Conservation (phyloP, 164 flowering plant species). For the Tetracentron sinense region DNA sequence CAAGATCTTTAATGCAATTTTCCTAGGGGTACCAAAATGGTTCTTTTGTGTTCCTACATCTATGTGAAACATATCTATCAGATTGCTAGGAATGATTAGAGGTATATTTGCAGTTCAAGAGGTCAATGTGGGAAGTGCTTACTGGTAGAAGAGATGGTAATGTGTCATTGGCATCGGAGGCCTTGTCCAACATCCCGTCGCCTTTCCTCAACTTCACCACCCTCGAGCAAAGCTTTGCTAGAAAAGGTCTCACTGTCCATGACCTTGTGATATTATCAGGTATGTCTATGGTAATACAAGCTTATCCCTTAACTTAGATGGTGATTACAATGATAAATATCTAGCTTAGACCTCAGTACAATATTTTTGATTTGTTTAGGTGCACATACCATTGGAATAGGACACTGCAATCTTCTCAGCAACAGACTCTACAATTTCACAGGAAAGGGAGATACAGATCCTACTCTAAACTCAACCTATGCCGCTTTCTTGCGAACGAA, state of each 20-base stretch:
- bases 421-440: slow-evolving; percentile 61
- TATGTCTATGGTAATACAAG: too few relatives aligned
- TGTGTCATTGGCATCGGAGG: slow-evolving; percentile 42
- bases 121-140: slow-evolving; percentile 43
- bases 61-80: too few relatives aligned
- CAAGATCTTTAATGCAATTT: too few relatives aligned
- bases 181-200: slow-evolving; percentile 33
- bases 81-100: background rate
- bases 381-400: slow-evolving; percentile 52
- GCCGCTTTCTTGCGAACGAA: slow-evolving; percentile 31
- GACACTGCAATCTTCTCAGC: slow-evolving; percentile 38
- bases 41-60: too few relatives aligned
- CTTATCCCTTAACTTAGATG: too few relatives aligned
- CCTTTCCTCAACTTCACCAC: slow-evolving; percentile 33
- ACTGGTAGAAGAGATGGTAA: slow-evolving; percentile 64
- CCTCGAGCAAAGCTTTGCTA: slow-evolving; percentile 30
- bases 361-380: slow-evolving; percentile 14
- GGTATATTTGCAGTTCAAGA: slow-evolving; percentile 29
- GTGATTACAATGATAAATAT: too few relatives aligned
- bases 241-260: slow-evolving; percentile 28
- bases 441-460: slow-evolving; percentile 52
- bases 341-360: too few relatives aligned
- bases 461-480: slow-evolving; percentile 40
- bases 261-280: slow-evolving; percentile 58
- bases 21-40: too few relatives aligned